A percentile compares a stretch with the other conserved stretches of the same genome.
These are phyloP conservation scores for Leccinellum luteum DNA, from an alignment of 768 basidiomycete species.

Conservation along the genomic window DNA sequence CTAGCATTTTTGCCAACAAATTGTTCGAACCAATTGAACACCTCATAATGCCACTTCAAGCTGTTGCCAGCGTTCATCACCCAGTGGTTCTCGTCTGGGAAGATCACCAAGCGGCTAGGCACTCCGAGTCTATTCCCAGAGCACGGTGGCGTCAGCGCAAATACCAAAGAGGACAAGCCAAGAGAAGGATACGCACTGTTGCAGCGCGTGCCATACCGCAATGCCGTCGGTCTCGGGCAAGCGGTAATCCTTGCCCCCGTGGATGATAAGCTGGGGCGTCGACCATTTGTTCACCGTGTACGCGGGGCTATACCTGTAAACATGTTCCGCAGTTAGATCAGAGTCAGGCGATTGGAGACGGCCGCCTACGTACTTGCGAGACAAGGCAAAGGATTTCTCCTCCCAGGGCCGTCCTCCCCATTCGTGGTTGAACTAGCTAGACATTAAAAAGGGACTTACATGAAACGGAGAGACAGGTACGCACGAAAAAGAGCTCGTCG, in stretches of 20 bases:
- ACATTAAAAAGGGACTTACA: not conserved
- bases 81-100: conserved; percentile 95
- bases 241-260: conserved; percentile 87
- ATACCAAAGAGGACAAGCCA: not conserved
- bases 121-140: conserved; percentile 52
- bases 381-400: conserved; percentile 47
- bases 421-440: conserved; percentile 73
- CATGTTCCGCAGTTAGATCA: not conserved
- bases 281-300: conserved; percentile 84
- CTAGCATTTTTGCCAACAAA: conserved; percentile 45
- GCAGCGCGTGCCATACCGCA: conserved; percentile 79
- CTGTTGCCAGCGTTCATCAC: conserved; percentile 80
- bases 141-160: not conserved
- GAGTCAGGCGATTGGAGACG: not conserved
- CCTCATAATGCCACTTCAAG: conserved; percentile 94
- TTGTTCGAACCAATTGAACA: conserved; percentile 85
- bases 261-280: conserved; percentile 81
- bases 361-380: conserved; percentile 50
- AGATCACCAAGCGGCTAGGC: conserved; percentile 75
- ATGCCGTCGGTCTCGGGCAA: conserved; percentile 85
- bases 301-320: conserved; percentile 65
- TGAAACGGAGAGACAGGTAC: conserved; percentile 23
- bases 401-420: conserved; percentile 87
- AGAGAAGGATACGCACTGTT: conserved; percentile 54
- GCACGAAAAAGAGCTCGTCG: conserved; percentile 88